Percentiles rank a stretch among this genome's conserved stretches.
Evolutionary conservation across 495 filamentous ascomycete genomes (phyloP).

Genomic region (Aspergillus diversus): DNA sequence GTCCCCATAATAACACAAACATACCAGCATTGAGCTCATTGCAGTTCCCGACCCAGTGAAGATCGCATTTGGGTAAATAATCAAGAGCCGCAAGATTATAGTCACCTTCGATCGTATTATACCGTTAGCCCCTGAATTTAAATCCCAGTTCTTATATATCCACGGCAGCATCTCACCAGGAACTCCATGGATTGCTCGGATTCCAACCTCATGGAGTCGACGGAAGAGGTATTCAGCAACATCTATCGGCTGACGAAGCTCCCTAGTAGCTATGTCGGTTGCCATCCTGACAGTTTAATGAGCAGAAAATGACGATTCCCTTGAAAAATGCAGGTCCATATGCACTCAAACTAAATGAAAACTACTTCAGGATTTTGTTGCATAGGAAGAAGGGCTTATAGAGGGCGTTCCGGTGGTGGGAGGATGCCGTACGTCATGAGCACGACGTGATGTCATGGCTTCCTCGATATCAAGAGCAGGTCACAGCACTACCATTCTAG

Average conservation of each 20-base stretch:
- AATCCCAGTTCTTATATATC: not conserved
- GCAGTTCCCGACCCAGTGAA: constrained; percentile 69
- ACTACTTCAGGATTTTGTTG: not conserved
- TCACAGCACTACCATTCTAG: constrained; percentile 6
- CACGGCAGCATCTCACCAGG: constrained; percentile 47
- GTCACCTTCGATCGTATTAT: constrained; percentile 30
- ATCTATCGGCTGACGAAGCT: constrained; percentile 59
- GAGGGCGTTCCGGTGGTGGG: constrained; percentile 8
- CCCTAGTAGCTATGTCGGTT: constrained; percentile 56
- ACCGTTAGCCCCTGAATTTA: constrained; percentile 1
- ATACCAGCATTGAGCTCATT: constrained; percentile 71
- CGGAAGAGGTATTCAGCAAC: constrained; percentile 66
- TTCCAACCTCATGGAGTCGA: constrained; percentile 64
- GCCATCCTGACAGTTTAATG: constrained; percentile 40
- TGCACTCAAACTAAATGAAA: not conserved
- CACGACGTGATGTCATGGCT: constrained; percentile 45
- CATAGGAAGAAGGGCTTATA: constrained; percentile 10
- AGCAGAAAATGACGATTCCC: not conserved
- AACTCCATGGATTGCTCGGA: constrained; percentile 65
- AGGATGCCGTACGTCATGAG: constrained; percentile 35
- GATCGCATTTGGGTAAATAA: constrained; percentile 59
- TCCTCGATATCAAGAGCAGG: not conserved
- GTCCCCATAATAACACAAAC: constrained; percentile 7
- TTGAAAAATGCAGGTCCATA: not conserved
- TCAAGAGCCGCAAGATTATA: constrained; percentile 63